A percentile compares a stretch with the other conserved stretches of the same genome.
These are phyloP conservation scores for Fraxinus xanthoxyloides DNA, from an alignment of 305 asterid species.

Conservation along the genomic window DNA sequence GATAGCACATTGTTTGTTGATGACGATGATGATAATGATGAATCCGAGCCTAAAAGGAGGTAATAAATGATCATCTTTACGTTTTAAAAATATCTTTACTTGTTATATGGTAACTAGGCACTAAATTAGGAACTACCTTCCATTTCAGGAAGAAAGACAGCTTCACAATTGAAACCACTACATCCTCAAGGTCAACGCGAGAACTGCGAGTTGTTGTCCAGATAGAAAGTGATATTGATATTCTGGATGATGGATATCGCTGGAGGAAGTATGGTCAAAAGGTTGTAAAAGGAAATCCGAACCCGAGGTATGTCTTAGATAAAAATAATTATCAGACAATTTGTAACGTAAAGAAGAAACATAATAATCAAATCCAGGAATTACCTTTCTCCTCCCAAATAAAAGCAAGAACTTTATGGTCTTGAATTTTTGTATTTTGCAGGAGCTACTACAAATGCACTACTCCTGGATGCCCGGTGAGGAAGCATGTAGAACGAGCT, in stretches of 20 bases:
- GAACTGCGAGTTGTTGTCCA: constrained; percentile 74
- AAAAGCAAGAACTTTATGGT: neutral
- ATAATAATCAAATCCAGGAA: neutral
- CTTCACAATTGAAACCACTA: constrained; percentile 35
- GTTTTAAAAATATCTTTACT: neutral
- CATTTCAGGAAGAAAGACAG: constrained; percentile 53
- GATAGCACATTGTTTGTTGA: constrained; percentile 29
- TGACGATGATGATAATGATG: constrained; percentile 47
- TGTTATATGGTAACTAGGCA: neutral
- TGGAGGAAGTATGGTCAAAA: constrained; percentile 93
- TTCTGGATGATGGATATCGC: constrained; percentile 80
- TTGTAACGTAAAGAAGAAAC: neutral
- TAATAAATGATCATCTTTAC: neutral
- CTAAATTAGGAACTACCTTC: neutral
- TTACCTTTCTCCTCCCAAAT: neutral
- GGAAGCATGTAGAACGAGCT: constrained; percentile 85
- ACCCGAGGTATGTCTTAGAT: constrained; percentile 34
- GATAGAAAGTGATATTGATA: constrained; percentile 62
- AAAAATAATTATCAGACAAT: no score
- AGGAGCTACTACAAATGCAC: constrained; percentile 95
- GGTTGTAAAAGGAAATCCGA: constrained; percentile 87
- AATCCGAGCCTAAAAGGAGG: constrained; percentile 63
- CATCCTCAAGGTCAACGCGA: constrained; percentile 50
- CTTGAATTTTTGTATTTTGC: constrained; percentile 6
- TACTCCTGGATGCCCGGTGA: constrained; percentile 62